Conservation (phyloP, 495 filamentous ascomycete species). For the Aspergillus cristatus region DNA sequence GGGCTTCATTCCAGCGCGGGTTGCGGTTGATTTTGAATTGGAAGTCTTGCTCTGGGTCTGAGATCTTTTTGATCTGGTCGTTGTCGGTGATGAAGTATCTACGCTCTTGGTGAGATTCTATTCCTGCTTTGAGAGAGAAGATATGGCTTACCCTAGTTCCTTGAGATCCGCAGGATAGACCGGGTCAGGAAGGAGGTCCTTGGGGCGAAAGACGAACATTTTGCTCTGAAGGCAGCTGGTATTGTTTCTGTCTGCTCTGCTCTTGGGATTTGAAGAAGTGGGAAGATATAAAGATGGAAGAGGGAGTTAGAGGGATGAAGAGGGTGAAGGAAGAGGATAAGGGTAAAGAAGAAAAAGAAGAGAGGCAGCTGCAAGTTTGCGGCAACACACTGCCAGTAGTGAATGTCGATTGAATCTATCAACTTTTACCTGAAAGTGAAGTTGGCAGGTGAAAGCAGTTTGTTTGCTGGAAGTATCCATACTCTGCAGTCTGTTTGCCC, state of each 20-base stretch:
- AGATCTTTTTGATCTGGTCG: conserved; percentile 61
- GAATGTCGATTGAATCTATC: no score
- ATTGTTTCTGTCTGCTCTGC: background rate
- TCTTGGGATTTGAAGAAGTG: conserved; percentile 1
- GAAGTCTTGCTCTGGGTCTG: conserved; percentile 57
- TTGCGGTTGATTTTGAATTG: conserved; percentile 63
- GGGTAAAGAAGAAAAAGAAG: background rate
- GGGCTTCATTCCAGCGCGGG: conserved; percentile 59
- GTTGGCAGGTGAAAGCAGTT: no score
- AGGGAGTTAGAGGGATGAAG: conserved; percentile 1
- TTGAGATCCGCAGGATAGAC: conserved; percentile 52
- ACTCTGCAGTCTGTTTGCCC: no score
- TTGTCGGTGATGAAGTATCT: conserved; percentile 65
- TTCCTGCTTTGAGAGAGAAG: background rate
- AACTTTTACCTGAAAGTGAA: no score
- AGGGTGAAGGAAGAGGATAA: conserved; percentile 1
- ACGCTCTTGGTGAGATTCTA: no score
- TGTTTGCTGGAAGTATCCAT: no score
- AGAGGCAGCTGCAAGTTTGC: conserved; percentile 4
- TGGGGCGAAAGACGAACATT: conserved; percentile 63
- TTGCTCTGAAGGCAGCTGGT: conserved; percentile 3
- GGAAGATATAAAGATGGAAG: conserved; percentile 1
- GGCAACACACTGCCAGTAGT: background rate
- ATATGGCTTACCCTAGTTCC: conserved; percentile 57
- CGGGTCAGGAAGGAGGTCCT: conserved; percentile 62